A percentile compares a stretch with the other conserved stretches of the same genome.
These are phyloP conservation scores for Plasmopara muralis DNA, from an alignment of 352 stramenopile species.

Conservation along the genomic window DNA sequence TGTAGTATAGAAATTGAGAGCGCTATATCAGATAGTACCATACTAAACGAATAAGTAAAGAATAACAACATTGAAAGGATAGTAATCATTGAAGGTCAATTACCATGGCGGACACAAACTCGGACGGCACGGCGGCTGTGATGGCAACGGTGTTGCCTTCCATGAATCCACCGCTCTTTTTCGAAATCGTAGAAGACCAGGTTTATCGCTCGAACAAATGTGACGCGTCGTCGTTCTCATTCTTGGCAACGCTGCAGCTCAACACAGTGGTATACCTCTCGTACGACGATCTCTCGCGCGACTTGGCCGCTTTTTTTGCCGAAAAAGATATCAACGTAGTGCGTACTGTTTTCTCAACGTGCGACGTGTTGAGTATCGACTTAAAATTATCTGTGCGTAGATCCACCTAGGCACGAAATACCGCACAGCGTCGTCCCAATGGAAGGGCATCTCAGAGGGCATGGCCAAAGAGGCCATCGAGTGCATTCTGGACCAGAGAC, in stretches of 20 bases:
- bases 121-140: conserved; percentile 15
- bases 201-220: conserved; percentile 86
- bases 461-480: conserved; percentile 85
- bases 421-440: conserved; percentile 53
- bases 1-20: no score
- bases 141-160: conserved; percentile 58
- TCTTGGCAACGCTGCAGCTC: conserved; percentile 69
- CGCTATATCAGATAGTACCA: no score
- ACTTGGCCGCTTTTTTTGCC: conserved; percentile 75
- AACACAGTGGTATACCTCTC: conserved; percentile 85
- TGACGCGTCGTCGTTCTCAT: conserved; percentile 78
- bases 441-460: conserved; percentile 66
- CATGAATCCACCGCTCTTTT: conserved; percentile 80
- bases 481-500: conserved; percentile 71
- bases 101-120: conserved; percentile 18
- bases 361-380: background rate
- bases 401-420: conserved; percentile 84
- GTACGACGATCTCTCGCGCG: conserved; percentile 72
- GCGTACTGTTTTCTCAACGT: background rate
- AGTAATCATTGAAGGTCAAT: no score
- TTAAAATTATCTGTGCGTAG: conserved; percentile 18
- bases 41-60: no score
- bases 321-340: conserved; percentile 77
- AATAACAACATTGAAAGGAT: no score
- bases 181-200: conserved; percentile 82